Percentiles rank a stretch among this genome's conserved stretches.
Evolutionary conservation across 2,329 filamentous ascomycete species (phyloP).

Genomic region (Arthrobotrys conoides): DNA sequence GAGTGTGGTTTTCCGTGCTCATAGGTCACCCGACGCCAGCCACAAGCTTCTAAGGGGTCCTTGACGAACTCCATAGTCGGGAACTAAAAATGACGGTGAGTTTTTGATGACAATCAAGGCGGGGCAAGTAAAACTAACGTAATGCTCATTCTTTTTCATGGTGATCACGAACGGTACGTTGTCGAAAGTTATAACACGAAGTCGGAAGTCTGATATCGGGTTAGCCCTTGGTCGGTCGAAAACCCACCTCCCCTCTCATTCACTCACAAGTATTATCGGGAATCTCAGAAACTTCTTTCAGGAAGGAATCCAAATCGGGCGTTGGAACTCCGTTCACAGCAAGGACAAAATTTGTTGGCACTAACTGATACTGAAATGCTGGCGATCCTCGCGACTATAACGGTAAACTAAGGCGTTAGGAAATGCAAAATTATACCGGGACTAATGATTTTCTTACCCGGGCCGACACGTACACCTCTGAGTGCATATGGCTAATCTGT

Average conservation of each 20-base stretch:
- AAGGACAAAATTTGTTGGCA: conserved; percentile 97
- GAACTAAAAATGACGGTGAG: conserved; percentile 67
- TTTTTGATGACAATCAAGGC: not conserved
- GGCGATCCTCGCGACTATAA: conserved; percentile 81
- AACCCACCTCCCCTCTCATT: not conserved
- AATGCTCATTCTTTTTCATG: conserved; percentile 99
- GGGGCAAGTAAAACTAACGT: conserved; percentile 69
- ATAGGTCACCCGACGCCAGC: conserved; percentile 76
- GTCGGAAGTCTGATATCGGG: conserved; percentile 79
- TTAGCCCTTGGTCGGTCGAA: not conserved
- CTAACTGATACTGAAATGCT: conserved; percentile 89
- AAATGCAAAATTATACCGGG: not conserved
- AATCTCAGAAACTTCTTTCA: conserved; percentile 85
- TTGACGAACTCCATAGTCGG: conserved; percentile 80
- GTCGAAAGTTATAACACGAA: conserved; percentile 98
- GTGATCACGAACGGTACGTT: conserved; percentile 99
- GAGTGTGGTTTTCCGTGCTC: conserved; percentile 70
- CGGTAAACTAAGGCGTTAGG: conserved; percentile 12
- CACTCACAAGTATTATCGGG: conserved; percentile 89
- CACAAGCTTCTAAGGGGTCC: conserved; percentile 73
- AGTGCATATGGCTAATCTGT: conserved; percentile 96
- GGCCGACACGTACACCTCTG: conserved; percentile 94
- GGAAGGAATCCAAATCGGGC: conserved; percentile 83
- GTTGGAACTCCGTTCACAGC: conserved; percentile 92
- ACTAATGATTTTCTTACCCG: conserved; percentile 68